phyloP scores from a whole-genome alignment of 139 green algal species.

The Auxenochlorella protothecoides region DNA sequence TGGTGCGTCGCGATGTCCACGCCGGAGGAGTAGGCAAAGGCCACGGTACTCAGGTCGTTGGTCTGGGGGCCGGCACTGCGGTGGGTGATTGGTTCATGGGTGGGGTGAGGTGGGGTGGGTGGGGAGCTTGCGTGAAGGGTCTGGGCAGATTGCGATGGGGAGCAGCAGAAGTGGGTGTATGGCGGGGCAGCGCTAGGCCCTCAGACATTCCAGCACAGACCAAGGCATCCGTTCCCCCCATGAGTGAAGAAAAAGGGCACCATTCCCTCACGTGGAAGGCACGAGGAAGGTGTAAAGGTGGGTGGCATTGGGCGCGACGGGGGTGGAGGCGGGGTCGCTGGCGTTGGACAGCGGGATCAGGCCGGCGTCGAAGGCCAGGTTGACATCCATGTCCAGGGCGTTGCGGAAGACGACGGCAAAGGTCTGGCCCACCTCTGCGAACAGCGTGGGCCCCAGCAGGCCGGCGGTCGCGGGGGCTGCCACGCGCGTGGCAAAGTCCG shows the following conservation, averaged over 20 bases:
- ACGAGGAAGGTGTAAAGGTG: constrained; percentile 26
- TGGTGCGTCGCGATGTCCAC: constrained; percentile 32
- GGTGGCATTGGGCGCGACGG: constrained; percentile 12
- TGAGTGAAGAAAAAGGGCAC: no score
- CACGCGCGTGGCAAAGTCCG: constrained; percentile 15
- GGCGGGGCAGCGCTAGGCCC: no score
- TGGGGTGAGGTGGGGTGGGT: no score
- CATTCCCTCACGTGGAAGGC: constrained; percentile 8
- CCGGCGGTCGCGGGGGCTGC: constrained; percentile 2
- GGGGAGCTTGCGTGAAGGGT: no score
- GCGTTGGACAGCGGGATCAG: constrained; percentile 12
- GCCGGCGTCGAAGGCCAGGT: constrained; percentile 25
- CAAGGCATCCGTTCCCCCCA: no score
- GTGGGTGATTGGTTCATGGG: no score
- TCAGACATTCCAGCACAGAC: no score
- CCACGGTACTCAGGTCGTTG: constrained; percentile 21
- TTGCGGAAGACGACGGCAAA: constrained; percentile 27
- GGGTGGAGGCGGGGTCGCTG: neutral
- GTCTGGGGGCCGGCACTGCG: constrained; percentile 12
- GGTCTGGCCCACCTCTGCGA: constrained; percentile 15
- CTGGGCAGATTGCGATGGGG: no score
- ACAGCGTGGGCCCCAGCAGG: constrained; percentile 21
- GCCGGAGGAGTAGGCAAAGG: constrained; percentile 36
- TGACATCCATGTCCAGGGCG: constrained; percentile 21
- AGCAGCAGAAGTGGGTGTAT: no score